Evolutionary conservation across 2,329 filamentous ascomycete genomes (phyloP).

Genomic region (Mycosphaerella arachidis): DNA sequence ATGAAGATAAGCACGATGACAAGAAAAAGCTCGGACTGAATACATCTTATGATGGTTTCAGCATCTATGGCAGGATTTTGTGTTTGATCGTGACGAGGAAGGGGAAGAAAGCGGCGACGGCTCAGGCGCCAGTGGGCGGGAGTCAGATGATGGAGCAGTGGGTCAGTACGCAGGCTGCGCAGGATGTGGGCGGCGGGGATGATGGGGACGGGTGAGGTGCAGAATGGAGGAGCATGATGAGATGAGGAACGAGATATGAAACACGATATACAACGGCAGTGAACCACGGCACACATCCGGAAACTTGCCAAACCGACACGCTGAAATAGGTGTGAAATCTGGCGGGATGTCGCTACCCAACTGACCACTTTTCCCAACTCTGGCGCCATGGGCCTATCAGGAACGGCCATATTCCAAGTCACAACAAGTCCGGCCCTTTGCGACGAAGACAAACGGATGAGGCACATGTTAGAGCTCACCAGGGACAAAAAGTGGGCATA

Average conservation of each 20-base stretch:
- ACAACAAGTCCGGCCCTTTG: too few relatives aligned
- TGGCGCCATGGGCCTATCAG: too few relatives aligned
- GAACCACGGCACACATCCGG: too few relatives aligned
- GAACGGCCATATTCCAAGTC: too few relatives aligned
- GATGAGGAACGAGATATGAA: neutral
- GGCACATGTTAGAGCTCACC: too few relatives aligned
- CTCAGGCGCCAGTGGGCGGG: slow-evolving; percentile 23
- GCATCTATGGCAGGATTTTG: slow-evolving; percentile 87
- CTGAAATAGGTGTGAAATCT: too few relatives aligned
- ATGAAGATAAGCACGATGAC: slow-evolving; percentile 51
- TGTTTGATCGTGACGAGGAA: slow-evolving; percentile 83
- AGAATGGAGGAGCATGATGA: neutral
- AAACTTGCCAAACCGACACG: too few relatives aligned
- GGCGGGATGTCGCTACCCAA: too few relatives aligned
- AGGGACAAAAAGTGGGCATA: neutral
- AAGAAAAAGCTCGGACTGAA: slow-evolving; percentile 89
- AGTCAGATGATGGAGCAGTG: slow-evolving; percentile 40
- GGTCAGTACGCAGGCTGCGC: slow-evolving; percentile 36
- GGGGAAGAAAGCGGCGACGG: slow-evolving; percentile 39
- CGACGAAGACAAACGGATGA: too few relatives aligned
- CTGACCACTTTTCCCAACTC: too few relatives aligned
- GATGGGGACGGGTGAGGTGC: slow-evolving; percentile 25
- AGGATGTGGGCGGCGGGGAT: slow-evolving; percentile 31
- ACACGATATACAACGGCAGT: too few relatives aligned
- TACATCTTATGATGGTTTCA: slow-evolving; percentile 90